Conservation (phyloP, 1,139 yeast genomes). For the Suhomyces coccinellae region DNA sequence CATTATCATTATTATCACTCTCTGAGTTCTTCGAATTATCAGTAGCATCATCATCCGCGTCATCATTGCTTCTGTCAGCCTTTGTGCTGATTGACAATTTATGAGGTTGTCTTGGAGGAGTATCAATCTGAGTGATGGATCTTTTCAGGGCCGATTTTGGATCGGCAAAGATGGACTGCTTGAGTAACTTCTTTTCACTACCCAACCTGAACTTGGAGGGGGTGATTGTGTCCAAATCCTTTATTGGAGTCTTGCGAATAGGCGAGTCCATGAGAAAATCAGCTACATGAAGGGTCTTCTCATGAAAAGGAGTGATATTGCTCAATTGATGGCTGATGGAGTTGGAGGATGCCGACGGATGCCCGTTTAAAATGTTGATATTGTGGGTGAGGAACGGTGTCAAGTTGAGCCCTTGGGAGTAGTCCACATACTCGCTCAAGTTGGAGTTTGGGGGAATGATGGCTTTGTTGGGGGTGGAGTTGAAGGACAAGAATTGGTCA, state of each 20-base stretch:
- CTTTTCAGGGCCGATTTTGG: conserved; percentile 34
- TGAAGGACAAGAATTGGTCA: conserved; percentile 37
- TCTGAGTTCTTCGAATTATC: conserved; percentile 17
- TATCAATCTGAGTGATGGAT: conserved; percentile 39
- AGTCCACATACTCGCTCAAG: conserved; percentile 26
- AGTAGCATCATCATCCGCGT: conserved; percentile 15
- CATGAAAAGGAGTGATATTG: conserved; percentile 46
- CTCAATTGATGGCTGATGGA: conserved; percentile 22
- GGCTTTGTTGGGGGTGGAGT: conserved; percentile 37
- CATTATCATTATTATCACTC: conserved; percentile 15
- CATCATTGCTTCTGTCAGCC: conserved; percentile 19
- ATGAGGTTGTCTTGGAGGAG: conserved; percentile 45
- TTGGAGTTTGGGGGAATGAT: conserved; percentile 8
- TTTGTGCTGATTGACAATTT: conserved; percentile 28
- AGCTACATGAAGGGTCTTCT: conserved; percentile 42
- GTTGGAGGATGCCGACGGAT: conserved; percentile 16
- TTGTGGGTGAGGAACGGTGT: conserved; percentile 49
- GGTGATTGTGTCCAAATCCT: conserved; percentile 43
- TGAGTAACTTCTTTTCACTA: conserved; percentile 21
- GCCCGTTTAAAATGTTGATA: conserved; percentile 24
- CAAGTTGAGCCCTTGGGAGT: conserved; percentile 41
- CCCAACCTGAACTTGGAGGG: conserved; percentile 42
- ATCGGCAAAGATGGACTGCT: conserved; percentile 23
- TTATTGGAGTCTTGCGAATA: conserved; percentile 32
- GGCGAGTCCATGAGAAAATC: conserved; percentile 52